These are phyloP conservation scores for Ramaria sp. DNA, from an alignment of 768 basidiomycete species.

Conservation along the genomic window DNA sequence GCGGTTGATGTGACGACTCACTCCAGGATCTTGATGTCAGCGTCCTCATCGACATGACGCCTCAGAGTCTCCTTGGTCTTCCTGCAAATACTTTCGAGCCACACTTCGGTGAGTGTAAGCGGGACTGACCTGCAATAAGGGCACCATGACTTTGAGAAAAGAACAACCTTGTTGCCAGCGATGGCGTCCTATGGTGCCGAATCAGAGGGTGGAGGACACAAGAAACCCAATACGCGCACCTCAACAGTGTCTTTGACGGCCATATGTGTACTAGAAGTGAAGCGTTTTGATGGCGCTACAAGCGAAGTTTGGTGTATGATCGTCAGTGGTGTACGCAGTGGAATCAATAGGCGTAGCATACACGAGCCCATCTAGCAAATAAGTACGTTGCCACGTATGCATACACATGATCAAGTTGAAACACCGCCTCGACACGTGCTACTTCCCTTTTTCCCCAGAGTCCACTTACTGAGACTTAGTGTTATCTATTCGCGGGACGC, in stretches of 20 bases:
- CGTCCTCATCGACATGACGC: background rate
- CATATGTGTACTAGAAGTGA: background rate
- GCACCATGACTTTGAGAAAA: conserved; percentile 54
- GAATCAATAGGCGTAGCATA: background rate
- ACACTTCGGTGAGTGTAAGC: conserved; percentile 24
- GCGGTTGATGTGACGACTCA: conserved; percentile 19
- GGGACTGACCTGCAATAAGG: conserved; percentile 36
- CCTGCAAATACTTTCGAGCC: background rate
- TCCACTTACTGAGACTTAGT: too few species aligned
- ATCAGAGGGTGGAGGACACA: background rate
- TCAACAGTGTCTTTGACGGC: conserved; percentile 28
- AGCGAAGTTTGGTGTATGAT: background rate
- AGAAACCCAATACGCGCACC: conserved; percentile 20
- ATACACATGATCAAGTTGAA: too few species aligned
- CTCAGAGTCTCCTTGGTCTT: background rate
- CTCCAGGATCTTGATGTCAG: conserved; percentile 34
- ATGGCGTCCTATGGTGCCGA: conserved; percentile 30
- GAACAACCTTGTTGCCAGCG: conserved; percentile 36
- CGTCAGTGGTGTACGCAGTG: background rate
- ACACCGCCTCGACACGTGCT: too few species aligned
- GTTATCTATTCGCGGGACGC: too few species aligned
- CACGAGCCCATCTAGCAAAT: background rate
- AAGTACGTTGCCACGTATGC: too few species aligned
- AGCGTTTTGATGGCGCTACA: background rate
- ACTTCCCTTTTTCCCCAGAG: too few species aligned